Conservation (phyloP, 768 basidiomycete species). For the Panaeolus cyanescens region DNA sequence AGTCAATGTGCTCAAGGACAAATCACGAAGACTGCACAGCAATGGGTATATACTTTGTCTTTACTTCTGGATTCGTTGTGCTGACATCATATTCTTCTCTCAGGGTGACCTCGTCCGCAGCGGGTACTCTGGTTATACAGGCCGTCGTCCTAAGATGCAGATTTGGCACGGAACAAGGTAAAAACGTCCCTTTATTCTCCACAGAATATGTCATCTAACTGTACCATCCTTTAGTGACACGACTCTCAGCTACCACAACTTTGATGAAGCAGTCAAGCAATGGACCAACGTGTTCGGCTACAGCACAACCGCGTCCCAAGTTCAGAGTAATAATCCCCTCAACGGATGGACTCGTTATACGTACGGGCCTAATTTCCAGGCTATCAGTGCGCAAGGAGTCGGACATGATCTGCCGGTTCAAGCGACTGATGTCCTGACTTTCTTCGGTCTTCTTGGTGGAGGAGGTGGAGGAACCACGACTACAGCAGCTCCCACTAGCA, state of each 20-base stretch:
- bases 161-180: constrained; percentile 55
- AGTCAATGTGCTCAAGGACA: constrained; percentile 44
- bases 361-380: constrained; percentile 52
- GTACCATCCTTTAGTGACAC: constrained; percentile 40
- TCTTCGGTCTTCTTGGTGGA: constrained; percentile 56
- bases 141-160: constrained; percentile 49
- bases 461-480: too few relatives aligned
- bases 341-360: constrained; percentile 48
- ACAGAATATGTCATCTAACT: not conserved
- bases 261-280: too few relatives aligned
- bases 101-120: too few relatives aligned
- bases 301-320: too few relatives aligned
- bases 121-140: constrained; percentile 55
- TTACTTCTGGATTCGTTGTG: too few relatives aligned
- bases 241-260: constrained; percentile 52
- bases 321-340: constrained; percentile 37
- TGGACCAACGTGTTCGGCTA: too few relatives aligned
- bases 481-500: too few relatives aligned
- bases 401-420: constrained; percentile 56
- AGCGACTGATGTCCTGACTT: constrained; percentile 46
- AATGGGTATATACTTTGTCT: constrained; percentile 42
- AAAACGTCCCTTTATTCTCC: too few relatives aligned
- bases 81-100: too few relatives aligned
- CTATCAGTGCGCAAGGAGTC: constrained; percentile 46
- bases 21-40: constrained; percentile 41